These are phyloP conservation scores for Pseudozyma sp. DNA, from an alignment of 1,284 basidiomycete genomes.

Conservation along the genomic window DNA sequence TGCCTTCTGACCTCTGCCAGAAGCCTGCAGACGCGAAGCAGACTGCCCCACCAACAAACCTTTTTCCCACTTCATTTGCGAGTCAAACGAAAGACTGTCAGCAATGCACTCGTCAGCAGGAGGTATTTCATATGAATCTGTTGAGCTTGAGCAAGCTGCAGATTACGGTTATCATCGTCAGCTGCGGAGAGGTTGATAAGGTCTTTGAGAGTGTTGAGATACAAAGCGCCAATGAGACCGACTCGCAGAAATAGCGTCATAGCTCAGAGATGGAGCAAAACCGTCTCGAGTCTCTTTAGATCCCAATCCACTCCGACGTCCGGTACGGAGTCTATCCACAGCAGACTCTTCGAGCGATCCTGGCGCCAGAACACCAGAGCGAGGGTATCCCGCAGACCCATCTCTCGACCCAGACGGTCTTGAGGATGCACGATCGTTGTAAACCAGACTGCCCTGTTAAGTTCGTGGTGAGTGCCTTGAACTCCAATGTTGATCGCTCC, in stretches of 20 bases:
- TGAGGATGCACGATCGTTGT: background rate
- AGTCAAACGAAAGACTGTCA: too few species aligned
- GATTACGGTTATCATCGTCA: too few species aligned
- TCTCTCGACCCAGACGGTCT: background rate
- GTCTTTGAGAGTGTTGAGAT: too few species aligned
- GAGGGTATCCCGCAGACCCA: background rate
- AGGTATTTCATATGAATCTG: too few species aligned
- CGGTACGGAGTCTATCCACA: slow-evolving; percentile 3
- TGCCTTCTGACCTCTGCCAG: too few species aligned
- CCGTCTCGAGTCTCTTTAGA: background rate
- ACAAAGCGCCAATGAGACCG: too few species aligned
- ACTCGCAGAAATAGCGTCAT: background rate
- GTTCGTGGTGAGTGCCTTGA: background rate
- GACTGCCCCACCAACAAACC: too few species aligned
- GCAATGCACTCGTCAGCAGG: too few species aligned
- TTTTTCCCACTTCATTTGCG: too few species aligned
- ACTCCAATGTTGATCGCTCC: slow-evolving; percentile 10
- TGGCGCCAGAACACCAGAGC: background rate
- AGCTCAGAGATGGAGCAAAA: slow-evolving; percentile 3
- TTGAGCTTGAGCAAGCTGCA: too few species aligned
- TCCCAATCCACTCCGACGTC: background rate
- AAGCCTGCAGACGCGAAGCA: too few species aligned
- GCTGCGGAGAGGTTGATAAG: too few species aligned
- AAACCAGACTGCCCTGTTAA: background rate
- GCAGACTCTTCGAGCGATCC: background rate